A percentile compares a stretch with the other conserved stretches of the same genome.
Evolutionary conservation across 176 grass and related monocot species (phyloP).

Genomic region (Typha latifolia): DNA sequence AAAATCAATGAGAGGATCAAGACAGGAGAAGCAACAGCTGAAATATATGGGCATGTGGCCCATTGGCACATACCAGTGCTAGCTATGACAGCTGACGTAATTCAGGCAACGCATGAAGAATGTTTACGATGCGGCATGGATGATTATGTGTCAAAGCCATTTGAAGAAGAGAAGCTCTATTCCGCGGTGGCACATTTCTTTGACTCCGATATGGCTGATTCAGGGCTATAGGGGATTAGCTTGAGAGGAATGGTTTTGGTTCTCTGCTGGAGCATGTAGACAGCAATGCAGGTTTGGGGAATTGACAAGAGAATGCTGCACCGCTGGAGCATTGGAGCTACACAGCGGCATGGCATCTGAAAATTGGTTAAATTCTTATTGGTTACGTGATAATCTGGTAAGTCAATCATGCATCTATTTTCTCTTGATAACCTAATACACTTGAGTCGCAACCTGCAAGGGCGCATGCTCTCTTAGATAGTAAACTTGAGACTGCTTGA

Average conservation of each 20-base stretch:
- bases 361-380: too few relatives aligned
- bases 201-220: constrained; percentile 28
- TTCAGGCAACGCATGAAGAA: constrained; percentile 70
- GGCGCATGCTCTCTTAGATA: too few relatives aligned
- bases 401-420: too few relatives aligned
- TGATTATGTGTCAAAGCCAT: constrained; percentile 73
- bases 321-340: too few relatives aligned
- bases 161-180: constrained; percentile 64
- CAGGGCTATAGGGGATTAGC: constrained; percentile 5
- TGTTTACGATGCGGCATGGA: constrained; percentile 65
- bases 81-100: constrained; percentile 81
- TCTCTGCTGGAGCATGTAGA: constrained; percentile 6
- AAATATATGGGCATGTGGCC: constrained; percentile 25
- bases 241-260: not conserved
- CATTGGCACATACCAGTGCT: constrained; percentile 63
- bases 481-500: too few relatives aligned
- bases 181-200: constrained; percentile 64
- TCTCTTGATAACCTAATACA: too few relatives aligned
- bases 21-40: constrained; percentile 16
- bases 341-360: too few relatives aligned
- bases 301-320: too few relatives aligned
- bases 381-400: too few relatives aligned
- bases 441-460: too few relatives aligned
- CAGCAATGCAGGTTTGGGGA: too few relatives aligned
- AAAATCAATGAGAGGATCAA: constrained; percentile 43